Percentiles rank a stretch among this genome's conserved stretches.
phyloP scores from a whole-genome alignment of 805 yeast genomes.

The Spathaspora hagerdaliae region DNA sequence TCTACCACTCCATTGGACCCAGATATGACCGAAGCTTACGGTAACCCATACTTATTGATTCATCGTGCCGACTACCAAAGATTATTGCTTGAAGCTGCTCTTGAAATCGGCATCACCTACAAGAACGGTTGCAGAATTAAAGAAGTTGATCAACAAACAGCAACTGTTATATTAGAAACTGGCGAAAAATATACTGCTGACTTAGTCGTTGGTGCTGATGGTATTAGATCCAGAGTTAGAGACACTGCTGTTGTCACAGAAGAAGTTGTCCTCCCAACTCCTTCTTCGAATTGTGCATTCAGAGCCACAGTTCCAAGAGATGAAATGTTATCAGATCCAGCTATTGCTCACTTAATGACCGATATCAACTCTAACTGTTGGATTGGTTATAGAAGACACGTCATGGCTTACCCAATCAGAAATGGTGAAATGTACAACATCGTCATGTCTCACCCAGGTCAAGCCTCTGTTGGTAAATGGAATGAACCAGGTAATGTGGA shows the following conservation, averaged over 20 bases:
- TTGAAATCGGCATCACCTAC: slow-evolving; percentile 14
- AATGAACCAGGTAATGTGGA: slow-evolving; percentile 12
- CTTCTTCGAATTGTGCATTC: slow-evolving; percentile 9
- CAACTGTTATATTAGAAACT: slow-evolving; percentile 20
- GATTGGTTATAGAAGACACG: slow-evolving; percentile 14
- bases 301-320: slow-evolving; percentile 11
- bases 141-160: slow-evolving; percentile 17
- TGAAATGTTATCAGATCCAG: slow-evolving; percentile 12
- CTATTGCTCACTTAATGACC: slow-evolving; percentile 10
- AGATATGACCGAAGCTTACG: slow-evolving; percentile 11
- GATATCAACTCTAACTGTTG: slow-evolving; percentile 15
- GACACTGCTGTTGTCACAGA: slow-evolving; percentile 13
- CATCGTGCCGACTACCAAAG: slow-evolving; percentile 25
- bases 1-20: slow-evolving; percentile 17
- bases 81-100: slow-evolving; percentile 17
- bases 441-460: slow-evolving; percentile 13
- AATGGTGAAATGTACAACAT: slow-evolving; percentile 12
- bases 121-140: slow-evolving; percentile 10
- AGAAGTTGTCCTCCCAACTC: slow-evolving; percentile 7
- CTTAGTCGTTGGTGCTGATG: slow-evolving; percentile 27
- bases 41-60: slow-evolving; percentile 17
- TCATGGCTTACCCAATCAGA: slow-evolving; percentile 14
- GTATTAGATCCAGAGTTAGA: slow-evolving; percentile 18
- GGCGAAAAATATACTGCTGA: slow-evolving; percentile 18
- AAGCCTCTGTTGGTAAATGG: slow-evolving; percentile 13